Conservation (phyloP, 2,329 filamentous ascomycete species). For the Ambrosiella xylebori region DNA sequence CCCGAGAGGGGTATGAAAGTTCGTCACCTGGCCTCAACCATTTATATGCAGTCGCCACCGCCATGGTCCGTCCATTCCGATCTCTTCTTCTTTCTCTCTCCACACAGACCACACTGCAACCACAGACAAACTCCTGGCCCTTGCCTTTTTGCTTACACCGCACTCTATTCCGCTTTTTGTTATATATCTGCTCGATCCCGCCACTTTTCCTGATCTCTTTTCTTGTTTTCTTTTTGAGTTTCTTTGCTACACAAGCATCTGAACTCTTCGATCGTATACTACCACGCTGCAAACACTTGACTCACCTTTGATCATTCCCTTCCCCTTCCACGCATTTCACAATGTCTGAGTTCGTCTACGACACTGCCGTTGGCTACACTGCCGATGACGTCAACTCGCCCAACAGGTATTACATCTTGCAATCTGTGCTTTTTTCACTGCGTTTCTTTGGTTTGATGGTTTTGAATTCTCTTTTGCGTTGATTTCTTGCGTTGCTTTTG, state of each 20-base stretch:
- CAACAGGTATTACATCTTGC: slow-evolving; percentile 43
- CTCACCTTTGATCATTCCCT: not conserved
- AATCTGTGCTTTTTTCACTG: slow-evolving; percentile 19
- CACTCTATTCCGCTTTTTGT: not conserved
- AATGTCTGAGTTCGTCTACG: slow-evolving; percentile 13
- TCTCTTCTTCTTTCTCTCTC: slow-evolving; percentile 1
- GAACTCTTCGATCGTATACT: not conserved
- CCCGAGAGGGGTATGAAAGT: not conserved
- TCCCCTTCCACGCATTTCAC: not conserved
- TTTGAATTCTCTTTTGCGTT: slow-evolving; percentile 11
- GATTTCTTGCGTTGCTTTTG: not conserved
- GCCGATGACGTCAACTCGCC: slow-evolving; percentile 28
- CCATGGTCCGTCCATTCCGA: not conserved
- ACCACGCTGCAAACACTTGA: not conserved
- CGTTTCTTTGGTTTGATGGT: slow-evolving; percentile 12
- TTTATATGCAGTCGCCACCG: slow-evolving; percentile 3
- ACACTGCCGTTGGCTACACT: slow-evolving; percentile 26
- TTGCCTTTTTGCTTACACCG: not conserved
- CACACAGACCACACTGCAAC: slow-evolving; percentile 4
- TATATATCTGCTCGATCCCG: not conserved
- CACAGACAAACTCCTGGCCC: slow-evolving; percentile 4
- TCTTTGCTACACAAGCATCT: not conserved
- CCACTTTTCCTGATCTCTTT: not conserved
- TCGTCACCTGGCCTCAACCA: not conserved
- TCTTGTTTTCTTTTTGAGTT: not conserved